Evolutionary conservation across 345 rosid species (phyloP).

Genomic region (Anacardium occidentale): DNA sequence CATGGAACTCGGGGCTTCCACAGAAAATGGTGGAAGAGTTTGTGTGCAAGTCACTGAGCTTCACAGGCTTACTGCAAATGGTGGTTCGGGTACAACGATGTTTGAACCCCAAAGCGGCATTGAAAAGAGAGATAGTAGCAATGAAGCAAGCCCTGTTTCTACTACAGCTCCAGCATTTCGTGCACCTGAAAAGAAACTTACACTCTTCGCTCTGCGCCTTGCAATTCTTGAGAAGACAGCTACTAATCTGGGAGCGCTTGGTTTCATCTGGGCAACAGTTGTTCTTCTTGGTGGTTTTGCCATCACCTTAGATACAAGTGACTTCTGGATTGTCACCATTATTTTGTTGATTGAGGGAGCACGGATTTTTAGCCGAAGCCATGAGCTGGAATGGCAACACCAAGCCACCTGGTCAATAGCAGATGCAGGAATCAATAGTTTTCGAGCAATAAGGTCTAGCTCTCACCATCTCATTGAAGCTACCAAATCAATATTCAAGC

Average conservation of each 20-base stretch:
- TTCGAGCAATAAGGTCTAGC: conserved; percentile 55
- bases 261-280: conserved; percentile 95
- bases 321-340: conserved; percentile 81
- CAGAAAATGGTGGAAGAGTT: conserved; percentile 50
- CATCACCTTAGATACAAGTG: conserved; percentile 68
- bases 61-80: conserved; percentile 39
- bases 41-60: conserved; percentile 48
- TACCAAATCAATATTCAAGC: conserved; percentile 26
- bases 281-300: conserved; percentile 94
- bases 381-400: conserved; percentile 94
- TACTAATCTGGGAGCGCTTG: conserved; percentile 76
- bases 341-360: conserved; percentile 82
- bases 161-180: conserved; percentile 23
- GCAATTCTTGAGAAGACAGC: conserved; percentile 84
- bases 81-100: conserved; percentile 51
- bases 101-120: conserved; percentile 51
- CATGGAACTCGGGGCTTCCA: conserved; percentile 35
- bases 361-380: conserved; percentile 83
- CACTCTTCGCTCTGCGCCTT: conserved; percentile 79
- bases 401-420: conserved; percentile 83
- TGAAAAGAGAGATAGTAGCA: conserved; percentile 54
- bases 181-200: conserved; percentile 84
- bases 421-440: conserved; percentile 68
- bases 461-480: conserved; percentile 34
- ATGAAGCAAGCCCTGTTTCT: conserved; percentile 26